Evolutionary conservation across 257 asterid genomes (phyloP), one percentile per base, ranked within the genome.

Genomic region (Craterostigma plantagineum): DNA sequence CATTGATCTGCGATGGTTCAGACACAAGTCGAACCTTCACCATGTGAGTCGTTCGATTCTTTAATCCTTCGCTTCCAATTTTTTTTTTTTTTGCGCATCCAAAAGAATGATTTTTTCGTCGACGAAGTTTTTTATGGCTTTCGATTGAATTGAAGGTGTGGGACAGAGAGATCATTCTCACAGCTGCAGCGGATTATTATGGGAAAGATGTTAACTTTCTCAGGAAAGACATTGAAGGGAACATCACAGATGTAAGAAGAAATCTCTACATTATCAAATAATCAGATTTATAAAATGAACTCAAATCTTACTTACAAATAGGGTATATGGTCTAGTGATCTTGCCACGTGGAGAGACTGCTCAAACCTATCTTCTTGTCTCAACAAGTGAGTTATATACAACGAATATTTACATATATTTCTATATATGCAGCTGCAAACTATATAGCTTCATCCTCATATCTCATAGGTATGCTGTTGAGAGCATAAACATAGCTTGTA

Each of bases 141-240:
- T 14, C 45, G 9, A 9, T n/a, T 4, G 16, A 41, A 14, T 11
- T 41, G 8, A 10, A 86, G 96, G 94, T 81, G 7, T 86, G 96
- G 96, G 94, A 86, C 35, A 62, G 94, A 63, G 94, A 86, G 52
- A 86, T 86, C n/a, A 81, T 86, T 49, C 91, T 78, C 11, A 75
- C 91, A 27, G 94, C 94, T 49, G 79, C 83, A 48, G 69, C 77
- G 42, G 94, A 86, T 54, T 86, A 69, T 67, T 81, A 75, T 8
- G 71, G 67, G 15, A 78, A 86, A 50, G 93, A 86, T 63, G 53
- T 74, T 7, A 58, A 64, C 69, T 92, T 78, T 59, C 81, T 86
- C 46, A 71, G 62, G 53, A 50, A 67, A 43, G 79, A 66, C 58
- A 76, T 86, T 34, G 49, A 57, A 48, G 55, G 73, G 48, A 86